Evolutionary conservation across 2,329 filamentous ascomycete genomes (phyloP).

Genomic region (Botrytis tulipae): DNA sequence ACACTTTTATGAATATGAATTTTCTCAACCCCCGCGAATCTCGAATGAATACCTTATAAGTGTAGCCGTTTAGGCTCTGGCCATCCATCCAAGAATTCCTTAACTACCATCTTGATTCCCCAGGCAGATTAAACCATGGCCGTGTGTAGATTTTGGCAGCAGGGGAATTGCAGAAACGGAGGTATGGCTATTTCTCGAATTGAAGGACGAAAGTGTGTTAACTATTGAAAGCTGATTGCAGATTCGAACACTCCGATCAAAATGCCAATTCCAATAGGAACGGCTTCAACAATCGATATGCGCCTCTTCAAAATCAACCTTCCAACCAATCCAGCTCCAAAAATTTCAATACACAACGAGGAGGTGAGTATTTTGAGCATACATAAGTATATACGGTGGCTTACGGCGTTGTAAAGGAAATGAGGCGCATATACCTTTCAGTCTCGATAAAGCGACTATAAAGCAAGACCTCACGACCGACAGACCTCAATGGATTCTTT

Average conservation of each 20-base stretch:
- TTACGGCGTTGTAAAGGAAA: slow-evolving; percentile 11
- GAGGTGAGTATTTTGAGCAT: slow-evolving; percentile 22
- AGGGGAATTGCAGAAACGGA: slow-evolving; percentile 59
- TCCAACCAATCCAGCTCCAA: slow-evolving; percentile 24
- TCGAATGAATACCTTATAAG: slow-evolving; percentile 15
- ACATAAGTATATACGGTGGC: neutral
- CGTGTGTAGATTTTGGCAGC: slow-evolving; percentile 61
- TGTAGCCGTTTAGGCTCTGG: slow-evolving; percentile 10
- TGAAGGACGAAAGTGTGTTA: slow-evolving; percentile 12
- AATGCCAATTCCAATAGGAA: slow-evolving; percentile 35
- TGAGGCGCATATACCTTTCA: slow-evolving; percentile 29
- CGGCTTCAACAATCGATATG: slow-evolving; percentile 38
- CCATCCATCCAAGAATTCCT: neutral
- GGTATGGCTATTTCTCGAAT: slow-evolving; percentile 25
- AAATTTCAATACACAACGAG: slow-evolving; percentile 26
- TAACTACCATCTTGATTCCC: neutral
- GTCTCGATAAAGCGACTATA: slow-evolving; percentile 50
- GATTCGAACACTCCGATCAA: slow-evolving; percentile 52
- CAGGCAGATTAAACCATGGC: slow-evolving; percentile 3
- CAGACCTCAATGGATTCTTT: slow-evolving; percentile 80
- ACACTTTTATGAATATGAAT: neutral
- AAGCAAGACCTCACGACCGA: slow-evolving; percentile 67
- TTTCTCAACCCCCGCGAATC: neutral
- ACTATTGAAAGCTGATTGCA: slow-evolving; percentile 52
- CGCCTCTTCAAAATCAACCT: slow-evolving; percentile 30